Evolutionary conservation across 2,329 filamentous ascomycete species (phyloP).

Genomic region (Aspergillus ruber): DNA sequence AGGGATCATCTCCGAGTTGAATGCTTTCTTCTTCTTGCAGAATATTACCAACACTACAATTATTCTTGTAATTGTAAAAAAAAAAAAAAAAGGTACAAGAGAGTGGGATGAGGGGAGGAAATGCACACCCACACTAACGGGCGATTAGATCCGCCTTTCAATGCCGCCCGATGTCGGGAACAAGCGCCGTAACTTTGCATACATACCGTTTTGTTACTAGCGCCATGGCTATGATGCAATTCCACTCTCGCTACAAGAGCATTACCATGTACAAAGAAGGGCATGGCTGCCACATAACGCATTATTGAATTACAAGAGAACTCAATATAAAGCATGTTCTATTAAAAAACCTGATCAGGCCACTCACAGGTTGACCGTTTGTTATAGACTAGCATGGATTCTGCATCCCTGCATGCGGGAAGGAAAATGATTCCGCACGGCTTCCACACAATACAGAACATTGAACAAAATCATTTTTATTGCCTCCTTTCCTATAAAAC

Average conservation of each 20-base stretch:
- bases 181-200: neutral
- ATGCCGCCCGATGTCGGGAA: constrained; percentile 16
- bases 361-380: neutral
- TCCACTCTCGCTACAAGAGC: too few species aligned
- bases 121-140: neutral
- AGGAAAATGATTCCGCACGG: neutral
- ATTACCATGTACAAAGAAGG: too few species aligned
- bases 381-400: neutral
- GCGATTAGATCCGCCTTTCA: constrained; percentile 14
- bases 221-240: neutral
- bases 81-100: too few species aligned
- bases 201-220: neutral
- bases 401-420: neutral
- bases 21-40: too few species aligned
- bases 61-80: too few species aligned
- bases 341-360: neutral
- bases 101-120: neutral
- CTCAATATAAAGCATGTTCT: too few species aligned
- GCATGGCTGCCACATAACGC: too few species aligned
- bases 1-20: neutral
- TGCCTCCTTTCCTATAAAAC: neutral
- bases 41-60: too few species aligned
- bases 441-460: neutral
- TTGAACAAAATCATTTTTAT: too few species aligned
- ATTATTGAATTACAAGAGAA: too few species aligned